Percentiles rank a stretch among this genome's conserved stretches.
Conservation (phyloP, 352 stramenopile species). For the Phytophthora idaei region DNA sequence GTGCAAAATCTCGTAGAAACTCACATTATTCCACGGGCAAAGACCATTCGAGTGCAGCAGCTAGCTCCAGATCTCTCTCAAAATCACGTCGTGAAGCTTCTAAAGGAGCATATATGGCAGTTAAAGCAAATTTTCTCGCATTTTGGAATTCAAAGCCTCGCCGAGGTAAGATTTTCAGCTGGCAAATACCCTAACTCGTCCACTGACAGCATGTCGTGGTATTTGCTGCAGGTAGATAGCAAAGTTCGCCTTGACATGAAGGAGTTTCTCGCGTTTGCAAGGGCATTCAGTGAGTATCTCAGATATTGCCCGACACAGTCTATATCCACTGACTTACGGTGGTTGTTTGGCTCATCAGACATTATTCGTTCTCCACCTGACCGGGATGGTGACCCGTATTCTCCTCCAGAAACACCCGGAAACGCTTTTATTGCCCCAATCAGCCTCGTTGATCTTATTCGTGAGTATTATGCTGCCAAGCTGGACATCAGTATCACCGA, state of each 20-base stretch:
- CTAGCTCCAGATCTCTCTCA: constrained; percentile 74
- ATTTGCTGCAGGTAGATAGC: constrained; percentile 44
- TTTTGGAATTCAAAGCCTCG: constrained; percentile 67
- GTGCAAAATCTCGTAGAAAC: constrained; percentile 55
- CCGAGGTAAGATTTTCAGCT: constrained; percentile 36
- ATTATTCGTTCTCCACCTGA: constrained; percentile 54
- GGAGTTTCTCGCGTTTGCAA: constrained; percentile 70
- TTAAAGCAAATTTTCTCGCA: constrained; percentile 83
- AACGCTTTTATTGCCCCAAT: constrained; percentile 53
- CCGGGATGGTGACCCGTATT: constrained; percentile 62
- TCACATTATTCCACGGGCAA: constrained; percentile 56
- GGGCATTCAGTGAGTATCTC: constrained; percentile 63
- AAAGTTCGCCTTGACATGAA: constrained; percentile 63
- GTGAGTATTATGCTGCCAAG: constrained; percentile 76
- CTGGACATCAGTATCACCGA: constrained; percentile 75
- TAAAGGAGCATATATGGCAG: constrained; percentile 71
- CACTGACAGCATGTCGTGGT: background rate
- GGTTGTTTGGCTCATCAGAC: constrained; percentile 26
- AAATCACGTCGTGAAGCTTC: constrained; percentile 68
- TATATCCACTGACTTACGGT: constrained; percentile 7
- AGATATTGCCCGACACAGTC: background rate
- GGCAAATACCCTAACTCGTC: background rate
- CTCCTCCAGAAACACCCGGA: constrained; percentile 27
- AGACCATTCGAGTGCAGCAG: constrained; percentile 62
- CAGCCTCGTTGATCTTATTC: constrained; percentile 66